Conservation (phyloP, 2,329 filamentous ascomycete species). For the Fusarium illudens region DNA sequence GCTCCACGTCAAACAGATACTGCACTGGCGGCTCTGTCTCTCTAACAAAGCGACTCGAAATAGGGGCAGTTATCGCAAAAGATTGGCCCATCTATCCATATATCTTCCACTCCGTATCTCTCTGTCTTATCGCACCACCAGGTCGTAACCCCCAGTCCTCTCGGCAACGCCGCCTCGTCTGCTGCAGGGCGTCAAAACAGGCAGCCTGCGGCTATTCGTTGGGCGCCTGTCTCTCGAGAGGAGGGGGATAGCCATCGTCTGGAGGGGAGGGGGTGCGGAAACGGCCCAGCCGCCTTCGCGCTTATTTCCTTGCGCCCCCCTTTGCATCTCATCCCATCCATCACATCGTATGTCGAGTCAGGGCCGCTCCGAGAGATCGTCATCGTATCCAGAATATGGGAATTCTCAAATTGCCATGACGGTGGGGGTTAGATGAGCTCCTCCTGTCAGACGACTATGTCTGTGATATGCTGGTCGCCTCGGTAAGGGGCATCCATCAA, state of each 20-base stretch:
- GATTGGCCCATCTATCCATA: background rate
- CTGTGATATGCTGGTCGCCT: background rate
- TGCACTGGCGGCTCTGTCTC: background rate
- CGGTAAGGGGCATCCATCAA: background rate
- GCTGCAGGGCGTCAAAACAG: conserved; percentile 1
- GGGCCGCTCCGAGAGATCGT: conserved; percentile 3
- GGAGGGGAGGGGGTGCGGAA: conserved; percentile 17
- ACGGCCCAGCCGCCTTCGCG: conserved; percentile 25
- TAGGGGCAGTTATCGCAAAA: background rate
- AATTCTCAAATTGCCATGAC: conserved; percentile 24
- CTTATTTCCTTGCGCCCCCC: conserved; percentile 17
- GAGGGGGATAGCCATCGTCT: background rate
- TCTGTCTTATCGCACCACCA: background rate
- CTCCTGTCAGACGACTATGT: background rate
- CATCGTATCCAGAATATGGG: conserved; percentile 17
- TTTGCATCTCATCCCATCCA: conserved; percentile 8
- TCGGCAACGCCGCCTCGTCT: conserved; percentile 17
- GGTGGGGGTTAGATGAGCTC: background rate
- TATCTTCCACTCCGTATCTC: background rate
- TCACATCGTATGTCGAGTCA: conserved; percentile 10
- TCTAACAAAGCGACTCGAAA: background rate
- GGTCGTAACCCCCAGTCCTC: background rate
- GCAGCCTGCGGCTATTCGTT: conserved; percentile 24
- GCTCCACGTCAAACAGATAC: background rate
- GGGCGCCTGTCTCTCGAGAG: background rate